Percentiles rank a stretch among this genome's conserved stretches.
Evolutionary conservation across 75 land plant genomes (phyloP).

Genomic region (Ceratopteris richardii): DNA sequence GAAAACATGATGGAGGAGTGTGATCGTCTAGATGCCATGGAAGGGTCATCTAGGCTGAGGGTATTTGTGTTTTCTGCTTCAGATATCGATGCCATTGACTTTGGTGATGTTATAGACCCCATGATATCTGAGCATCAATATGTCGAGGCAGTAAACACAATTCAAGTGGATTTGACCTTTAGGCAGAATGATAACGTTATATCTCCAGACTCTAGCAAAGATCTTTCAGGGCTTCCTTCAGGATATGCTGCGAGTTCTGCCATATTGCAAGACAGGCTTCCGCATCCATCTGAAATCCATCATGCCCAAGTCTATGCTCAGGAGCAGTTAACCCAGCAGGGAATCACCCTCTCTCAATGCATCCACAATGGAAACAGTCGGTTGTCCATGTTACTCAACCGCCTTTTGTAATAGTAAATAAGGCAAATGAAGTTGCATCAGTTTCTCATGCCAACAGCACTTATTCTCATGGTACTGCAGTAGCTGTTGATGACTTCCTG

Average conservation of each 20-base stretch:
- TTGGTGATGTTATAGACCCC: neutral
- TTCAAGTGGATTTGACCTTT: conserved; percentile 13
- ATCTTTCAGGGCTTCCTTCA: neutral
- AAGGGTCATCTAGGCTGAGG: conserved; percentile 43
- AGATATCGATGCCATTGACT: neutral
- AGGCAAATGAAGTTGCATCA: neutral
- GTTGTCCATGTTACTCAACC: neutral
- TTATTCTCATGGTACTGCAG: neutral
- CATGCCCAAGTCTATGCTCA: too few relatives aligned
- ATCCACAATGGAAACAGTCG: neutral
- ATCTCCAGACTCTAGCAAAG: neutral
- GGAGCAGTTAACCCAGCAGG: too few relatives aligned
- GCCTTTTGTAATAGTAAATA: neutral
- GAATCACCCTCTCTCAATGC: too few relatives aligned
- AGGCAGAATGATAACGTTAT: conserved; percentile 16
- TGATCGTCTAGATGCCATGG: conserved; percentile 32
- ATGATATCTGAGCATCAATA: conserved; percentile 36
- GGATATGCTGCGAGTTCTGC: too few relatives aligned
- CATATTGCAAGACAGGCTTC: too few relatives aligned
- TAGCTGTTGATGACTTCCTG: neutral
- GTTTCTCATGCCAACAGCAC: neutral
- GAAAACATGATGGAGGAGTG: conserved; percentile 67
- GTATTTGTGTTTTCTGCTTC: conserved; percentile 43
- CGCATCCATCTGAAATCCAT: too few relatives aligned
- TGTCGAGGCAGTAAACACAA: conserved; percentile 66